A percentile compares a stretch with the other conserved stretches of the same genome.
Evolutionary conservation across 177 flowering plant genomes (phyloP).

Genomic region (Tripterygium wilfordii): DNA sequence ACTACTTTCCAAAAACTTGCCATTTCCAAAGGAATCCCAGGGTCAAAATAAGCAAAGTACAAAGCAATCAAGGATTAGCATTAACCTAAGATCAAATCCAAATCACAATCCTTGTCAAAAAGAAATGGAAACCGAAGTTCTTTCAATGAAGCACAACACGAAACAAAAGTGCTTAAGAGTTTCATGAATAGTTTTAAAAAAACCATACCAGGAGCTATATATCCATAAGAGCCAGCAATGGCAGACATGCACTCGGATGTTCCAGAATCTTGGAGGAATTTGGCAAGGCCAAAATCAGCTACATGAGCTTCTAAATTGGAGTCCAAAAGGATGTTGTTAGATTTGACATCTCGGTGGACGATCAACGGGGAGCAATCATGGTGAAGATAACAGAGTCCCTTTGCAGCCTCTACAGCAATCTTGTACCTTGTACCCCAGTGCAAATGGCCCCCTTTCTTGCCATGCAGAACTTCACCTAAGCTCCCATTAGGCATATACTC

Average conservation of each 20-base stretch:
- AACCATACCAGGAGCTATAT: conserved; percentile 92
- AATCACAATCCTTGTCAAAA: not conserved
- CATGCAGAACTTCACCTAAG: conserved; percentile 93
- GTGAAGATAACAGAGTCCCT: conserved; percentile 95
- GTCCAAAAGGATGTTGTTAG: conserved; percentile 94
- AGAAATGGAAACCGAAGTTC: not conserved
- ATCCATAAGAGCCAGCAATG: conserved; percentile 98
- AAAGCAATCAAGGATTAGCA: not conserved
- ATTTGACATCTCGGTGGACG: conserved; percentile 93
- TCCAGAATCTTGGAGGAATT: conserved; percentile 94
- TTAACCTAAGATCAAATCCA: not conserved
- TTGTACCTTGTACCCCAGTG: conserved; percentile 95
- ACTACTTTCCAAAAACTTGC: too few relatives aligned
- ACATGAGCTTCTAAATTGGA: conserved; percentile 93
- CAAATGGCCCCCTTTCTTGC: conserved; percentile 95
- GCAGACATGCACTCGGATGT: conserved; percentile 99
- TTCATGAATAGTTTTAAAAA: not conserved
- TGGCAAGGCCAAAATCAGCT: conserved; percentile 99
- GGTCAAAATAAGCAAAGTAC: too few relatives aligned
- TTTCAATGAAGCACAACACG: not conserved
- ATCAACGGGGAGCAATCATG: conserved; percentile 96
- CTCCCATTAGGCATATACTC: conserved; percentile 99
- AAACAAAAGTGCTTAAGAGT: not conserved
- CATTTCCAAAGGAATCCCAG: too few relatives aligned
- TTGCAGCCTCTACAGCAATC: conserved; percentile 92